Evolutionary conservation across 495 filamentous ascomycete species (phyloP), one percentile per base, ranked within the genome.

Genomic region (Penicillium cataractarum): DNA sequence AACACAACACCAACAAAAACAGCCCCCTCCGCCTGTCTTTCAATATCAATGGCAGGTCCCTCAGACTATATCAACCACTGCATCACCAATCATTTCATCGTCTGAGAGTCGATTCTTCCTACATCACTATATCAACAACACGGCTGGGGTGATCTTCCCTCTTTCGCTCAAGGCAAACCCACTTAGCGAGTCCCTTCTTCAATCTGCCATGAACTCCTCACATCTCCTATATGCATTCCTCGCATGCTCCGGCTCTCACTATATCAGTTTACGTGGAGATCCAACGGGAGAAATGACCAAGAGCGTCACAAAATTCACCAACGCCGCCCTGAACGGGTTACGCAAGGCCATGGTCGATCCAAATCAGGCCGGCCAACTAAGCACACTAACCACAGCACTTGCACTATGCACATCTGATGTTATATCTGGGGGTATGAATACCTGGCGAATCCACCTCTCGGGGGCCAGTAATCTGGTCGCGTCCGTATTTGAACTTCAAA

Each of bases 351-450:
- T 60, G 57, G 32, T 33, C 21, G 57, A 60, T 42, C 57, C 57
- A 21, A 60, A 52, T 6, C 46, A 60, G 50, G 57, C 57, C 44
- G 35, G 48, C 9, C 51, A 53, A 42, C 33, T 53, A 22, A 46
- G 49, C 7, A 60, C 57, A 4, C 35, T 60, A 35, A 60, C 46
- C 48, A 60, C 57, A 7, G 57, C 57, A 10, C 57, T 60, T 15
- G 57, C 57, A 31, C 26, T 60, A 39, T 60, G 57, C 44, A 60
- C 57, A 19, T 60, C 57, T 27, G 57, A 60, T 32, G 57, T 60
- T n/a, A 60, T 60, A 24, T 52, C 46, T 17, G 57, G 57, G 33
- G 57, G 50, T 42, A 32, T 60, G 31, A 60, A 50, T 37, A 52
- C 57, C 21, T 60, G 57, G 57, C 29, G 57, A 37, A 60, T 60